Evolutionary conservation across 2,329 filamentous ascomycete genomes (phyloP), one percentile per base, ranked within the genome.

Genomic region (Colletotrichum caudatum): DNA sequence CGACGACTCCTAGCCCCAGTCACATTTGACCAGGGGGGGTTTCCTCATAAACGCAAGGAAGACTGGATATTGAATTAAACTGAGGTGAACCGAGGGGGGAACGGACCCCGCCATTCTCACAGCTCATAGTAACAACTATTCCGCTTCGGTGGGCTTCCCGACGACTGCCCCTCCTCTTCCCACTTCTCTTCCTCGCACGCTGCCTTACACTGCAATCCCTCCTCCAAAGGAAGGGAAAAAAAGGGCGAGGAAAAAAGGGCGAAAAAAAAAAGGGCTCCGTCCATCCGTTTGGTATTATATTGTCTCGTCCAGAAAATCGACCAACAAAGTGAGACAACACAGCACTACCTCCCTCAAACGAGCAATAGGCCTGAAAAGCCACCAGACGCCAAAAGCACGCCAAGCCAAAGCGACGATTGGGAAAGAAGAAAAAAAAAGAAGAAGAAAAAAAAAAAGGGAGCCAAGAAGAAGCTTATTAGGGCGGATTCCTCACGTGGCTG

Each of bases 321-420:
- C 54, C 64, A 74, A 74, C 74, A 75, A 72, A 64, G 63, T 73
- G 60, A 71, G 68, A 72, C 69, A 73, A 50, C 33, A 50, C 60
- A 54, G 60, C 53, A 26, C 26, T 59, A 58, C 46, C 26, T 59
- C 58, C 20, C n/a, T 58, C 35, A 26, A 60, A 64, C 58, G n/a
- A 69, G 44, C 50, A 35, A 59, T 33, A 68, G 44, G 35, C 53
- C 8, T 46, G 16, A 11, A 61, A 59, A 65, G 29, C 35, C 61
- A 51, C 67, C 67, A 59, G 48, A 60, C 65, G 65, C 69, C 59
- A 69, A 69, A 71, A 69, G 65, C 60, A 68, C 58, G 53, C 58
- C 51, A 50, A 60, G 65, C 64, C 65, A 60, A 61, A 69, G 54
- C 69, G 39, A 69, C 61, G 2, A 29, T 29, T 29, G 29, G 6